These are phyloP conservation scores for Bryum argenteum DNA, from an alignment of 225 moss, liverwort and hornwort species.

Conservation along the genomic window DNA sequence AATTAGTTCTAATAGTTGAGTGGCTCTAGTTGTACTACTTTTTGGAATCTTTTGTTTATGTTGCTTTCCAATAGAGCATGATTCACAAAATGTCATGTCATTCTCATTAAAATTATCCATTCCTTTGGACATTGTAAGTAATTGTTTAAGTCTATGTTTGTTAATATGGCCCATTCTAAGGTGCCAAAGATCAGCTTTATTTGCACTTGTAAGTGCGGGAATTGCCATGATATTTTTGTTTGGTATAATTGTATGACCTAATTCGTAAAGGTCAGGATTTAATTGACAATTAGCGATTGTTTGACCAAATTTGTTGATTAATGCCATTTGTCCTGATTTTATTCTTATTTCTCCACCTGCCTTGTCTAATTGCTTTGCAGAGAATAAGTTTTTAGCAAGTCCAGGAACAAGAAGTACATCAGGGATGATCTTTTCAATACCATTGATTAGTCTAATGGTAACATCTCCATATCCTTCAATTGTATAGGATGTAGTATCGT, in stretches of 20 bases:
- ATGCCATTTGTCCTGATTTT: neutral
- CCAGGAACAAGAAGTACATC: neutral
- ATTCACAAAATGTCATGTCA: neutral
- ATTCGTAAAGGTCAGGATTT: neutral
- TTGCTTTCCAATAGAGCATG: neutral
- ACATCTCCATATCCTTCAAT: conserved; percentile 7
- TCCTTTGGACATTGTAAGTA: neutral
- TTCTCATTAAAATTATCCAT: neutral
- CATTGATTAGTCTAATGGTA: neutral
- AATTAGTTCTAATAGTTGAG: neutral
- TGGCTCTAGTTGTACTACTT: neutral
- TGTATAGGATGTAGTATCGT: neutral
- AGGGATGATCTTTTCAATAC: neutral
- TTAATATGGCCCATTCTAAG: neutral
- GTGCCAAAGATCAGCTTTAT: conserved; percentile 2
- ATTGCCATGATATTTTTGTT: neutral
- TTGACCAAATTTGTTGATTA: neutral
- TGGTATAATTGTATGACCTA: neutral
- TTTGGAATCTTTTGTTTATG: neutral
- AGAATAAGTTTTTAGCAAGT: conserved; percentile 5
- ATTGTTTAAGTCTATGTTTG: neutral
- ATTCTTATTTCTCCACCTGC: neutral
- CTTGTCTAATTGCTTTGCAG: neutral
- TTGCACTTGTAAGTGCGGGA: neutral
- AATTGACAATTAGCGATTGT: neutral